A percentile compares a stretch with the other conserved stretches of the same genome.
phyloP scores from a whole-genome alignment of 352 stramenopile genomes.

The Phytophthora citrophthora region DNA sequence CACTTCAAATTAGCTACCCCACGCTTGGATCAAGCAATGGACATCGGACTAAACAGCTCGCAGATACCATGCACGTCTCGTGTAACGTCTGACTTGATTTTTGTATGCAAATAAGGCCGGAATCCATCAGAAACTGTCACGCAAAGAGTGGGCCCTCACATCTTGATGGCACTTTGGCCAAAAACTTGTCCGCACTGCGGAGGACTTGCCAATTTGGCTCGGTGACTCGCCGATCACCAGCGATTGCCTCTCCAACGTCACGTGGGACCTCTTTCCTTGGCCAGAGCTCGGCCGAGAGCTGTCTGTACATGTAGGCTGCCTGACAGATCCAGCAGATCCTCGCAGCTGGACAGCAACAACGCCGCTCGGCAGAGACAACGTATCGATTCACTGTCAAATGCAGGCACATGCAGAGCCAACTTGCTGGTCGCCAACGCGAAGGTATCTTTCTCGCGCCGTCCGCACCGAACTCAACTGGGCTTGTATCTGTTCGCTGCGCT shows the following conservation, averaged over 20 bases:
- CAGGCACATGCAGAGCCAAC: background rate
- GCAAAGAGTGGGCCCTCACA: slow-evolving; percentile 21
- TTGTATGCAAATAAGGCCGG: slow-evolving; percentile 19
- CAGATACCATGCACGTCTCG: too few relatives aligned
- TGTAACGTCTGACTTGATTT: background rate
- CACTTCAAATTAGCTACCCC: slow-evolving; percentile 3
- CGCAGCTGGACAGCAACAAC: slow-evolving; percentile 13
- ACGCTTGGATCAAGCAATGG: background rate
- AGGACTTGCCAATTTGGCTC: background rate
- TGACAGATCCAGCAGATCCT: slow-evolving; percentile 27
- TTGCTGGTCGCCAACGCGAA: background rate
- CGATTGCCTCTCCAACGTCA: slow-evolving; percentile 14
- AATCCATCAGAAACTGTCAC: slow-evolving; percentile 45
- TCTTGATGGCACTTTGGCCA: slow-evolving; percentile 24
- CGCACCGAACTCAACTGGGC: slow-evolving; percentile 14
- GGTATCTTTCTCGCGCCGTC: slow-evolving; percentile 9
- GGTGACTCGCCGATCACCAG: background rate
- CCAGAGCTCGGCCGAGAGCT: too few relatives aligned
- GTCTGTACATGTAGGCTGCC: slow-evolving; percentile 1
- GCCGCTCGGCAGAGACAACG: slow-evolving; percentile 15
- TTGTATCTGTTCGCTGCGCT: slow-evolving; percentile 18
- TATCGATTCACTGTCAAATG: background rate
- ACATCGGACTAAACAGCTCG: slow-evolving; percentile 5
- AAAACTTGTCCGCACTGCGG: slow-evolving; percentile 1
- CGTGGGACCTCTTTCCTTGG: slow-evolving; percentile 10